Percentiles rank a stretch among this genome's conserved stretches.
These are phyloP conservation scores for Xylariomycetidae sp. DNA, from an alignment of 2,329 filamentous ascomycete species.

Conservation along the genomic window DNA sequence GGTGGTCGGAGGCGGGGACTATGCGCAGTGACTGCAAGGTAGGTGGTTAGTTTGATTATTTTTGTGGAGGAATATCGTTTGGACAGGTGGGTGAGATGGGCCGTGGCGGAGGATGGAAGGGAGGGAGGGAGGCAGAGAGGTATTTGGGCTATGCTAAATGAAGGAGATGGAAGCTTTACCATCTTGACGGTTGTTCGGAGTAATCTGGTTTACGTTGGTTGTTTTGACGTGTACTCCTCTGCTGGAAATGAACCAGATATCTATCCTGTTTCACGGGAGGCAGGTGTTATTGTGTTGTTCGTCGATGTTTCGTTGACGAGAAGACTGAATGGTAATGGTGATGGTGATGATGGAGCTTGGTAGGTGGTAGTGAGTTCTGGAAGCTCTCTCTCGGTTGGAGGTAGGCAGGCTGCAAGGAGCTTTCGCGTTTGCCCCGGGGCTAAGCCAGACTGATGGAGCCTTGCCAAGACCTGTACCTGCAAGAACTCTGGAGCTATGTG, in stretches of 20 bases:
- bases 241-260: no score
- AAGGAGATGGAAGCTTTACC: constrained; percentile 34
- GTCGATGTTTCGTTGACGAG: no score
- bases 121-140: constrained; percentile 1
- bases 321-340: no score
- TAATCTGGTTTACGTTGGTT: no score
- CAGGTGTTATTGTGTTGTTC: no score
- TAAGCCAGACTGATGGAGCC: no score
- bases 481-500: constrained; percentile 7
- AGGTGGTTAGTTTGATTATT: constrained; percentile 11
- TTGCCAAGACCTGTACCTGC: constrained; percentile 20
- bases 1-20: constrained; percentile 65
- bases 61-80: constrained; percentile 1
- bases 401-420: constrained; percentile 23
- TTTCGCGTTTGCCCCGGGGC: constrained; percentile 22
- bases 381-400: constrained; percentile 7
- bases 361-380: constrained; percentile 4
- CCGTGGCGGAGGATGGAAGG: constrained; percentile 3
- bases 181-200: constrained; percentile 39
- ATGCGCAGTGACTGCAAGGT: constrained; percentile 76
- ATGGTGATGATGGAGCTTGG: constrained; percentile 4
- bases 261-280: no score
- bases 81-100: constrained; percentile 9
- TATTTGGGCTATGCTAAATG: background rate
- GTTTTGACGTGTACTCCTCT: no score